These are phyloP conservation scores for Scutellaria baicalensis DNA, from an alignment of 257 asterid genomes.

Conservation along the genomic window DNA sequence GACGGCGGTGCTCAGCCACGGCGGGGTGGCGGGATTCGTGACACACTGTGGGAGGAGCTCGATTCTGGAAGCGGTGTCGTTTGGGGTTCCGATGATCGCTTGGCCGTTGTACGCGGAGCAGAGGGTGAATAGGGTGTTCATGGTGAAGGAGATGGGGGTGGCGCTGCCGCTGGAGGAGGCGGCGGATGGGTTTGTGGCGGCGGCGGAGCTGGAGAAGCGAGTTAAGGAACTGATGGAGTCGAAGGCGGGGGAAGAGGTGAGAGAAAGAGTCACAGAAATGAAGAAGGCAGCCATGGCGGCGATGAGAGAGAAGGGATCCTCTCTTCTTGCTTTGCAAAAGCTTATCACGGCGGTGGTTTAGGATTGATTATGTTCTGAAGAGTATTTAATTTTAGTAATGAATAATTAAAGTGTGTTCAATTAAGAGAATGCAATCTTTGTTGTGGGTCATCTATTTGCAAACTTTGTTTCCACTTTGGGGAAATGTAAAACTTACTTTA, in stretches of 20 bases:
- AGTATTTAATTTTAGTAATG: too few relatives aligned
- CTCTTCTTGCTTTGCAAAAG: conserved; percentile 17
- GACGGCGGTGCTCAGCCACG: conserved; percentile 41
- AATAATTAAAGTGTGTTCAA: too few relatives aligned
- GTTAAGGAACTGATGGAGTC: conserved; percentile 38
- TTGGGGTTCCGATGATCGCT: conserved; percentile 33
- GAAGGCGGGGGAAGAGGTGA: conserved; percentile 15
- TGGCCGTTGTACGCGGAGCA: conserved; percentile 75
- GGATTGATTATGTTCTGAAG: not conserved
- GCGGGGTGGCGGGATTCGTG: conserved; percentile 54
- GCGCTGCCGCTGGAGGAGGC: not conserved
- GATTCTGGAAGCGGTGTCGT: conserved; percentile 10
- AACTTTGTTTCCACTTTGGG: too few relatives aligned
- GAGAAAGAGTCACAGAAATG: conserved; percentile 19
- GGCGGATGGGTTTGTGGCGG: conserved; percentile 38
- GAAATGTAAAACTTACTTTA: too few relatives aligned
- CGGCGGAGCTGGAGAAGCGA: conserved; percentile 46
- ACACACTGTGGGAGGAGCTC: conserved; percentile 73
- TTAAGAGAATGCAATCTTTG: too few relatives aligned
- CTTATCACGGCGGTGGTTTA: not conserved
- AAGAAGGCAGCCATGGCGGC: conserved; percentile 19
- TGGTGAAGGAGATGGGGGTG: conserved; percentile 17
- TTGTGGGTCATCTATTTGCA: too few relatives aligned
- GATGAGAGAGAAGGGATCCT: conserved; percentile 10
- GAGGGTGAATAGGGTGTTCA: conserved; percentile 25